Base-by-base conservation (phyloP, 768 basidiomycete species). In the Agaricus blazei region DNA sequence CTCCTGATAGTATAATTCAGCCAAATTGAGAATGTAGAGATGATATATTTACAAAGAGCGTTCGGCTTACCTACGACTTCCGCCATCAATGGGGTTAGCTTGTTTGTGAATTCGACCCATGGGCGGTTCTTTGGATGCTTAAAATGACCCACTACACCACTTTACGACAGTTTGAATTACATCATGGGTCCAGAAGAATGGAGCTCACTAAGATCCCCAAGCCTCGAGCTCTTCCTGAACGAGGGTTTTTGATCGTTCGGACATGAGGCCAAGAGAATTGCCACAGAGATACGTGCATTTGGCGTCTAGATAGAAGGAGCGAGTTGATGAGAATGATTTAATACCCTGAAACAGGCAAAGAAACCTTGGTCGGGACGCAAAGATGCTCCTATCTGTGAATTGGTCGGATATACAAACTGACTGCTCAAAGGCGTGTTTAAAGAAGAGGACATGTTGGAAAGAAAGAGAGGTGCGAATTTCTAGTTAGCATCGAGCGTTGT, bases 91-190 rank as follows among this genome's bases (percentile, higher is more conserved):
- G 87, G 85, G 11, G 83, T 83, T 48, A 93, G 80, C 51, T 78
- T 76, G 61, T 88, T 84, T 51, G 86, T 83, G 51, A 88, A 86
- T 62, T 80, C 76, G 66, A 85, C 82, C 96, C 96, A 99, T 52
- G 85, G 84, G 52, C 93, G 81, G 29, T 75, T 75, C 58, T 87
- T 75, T n/a, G 94, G 92, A 68, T 98, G 96, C 59, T 80, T 72
- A 68, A 95, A 94, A 70, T 99, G 96, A 6, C 91, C 96, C 31
- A 83, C 77, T 37, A 96, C 92, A 19, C 81, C 92, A 59, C 94
- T 97, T 65, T 47, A 43, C 36, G 52, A 58, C 26, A 57, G 31
- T 45, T 29, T 53, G 34, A 50, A 14, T 47, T 53, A 49, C 37
- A 47, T 52, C 34, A 51, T 46, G 53, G 36, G 41, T 42, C 46